Evolutionary conservation across 495 filamentous ascomycete genomes (phyloP).

Genomic region (Lineolata rhizophorae): DNA sequence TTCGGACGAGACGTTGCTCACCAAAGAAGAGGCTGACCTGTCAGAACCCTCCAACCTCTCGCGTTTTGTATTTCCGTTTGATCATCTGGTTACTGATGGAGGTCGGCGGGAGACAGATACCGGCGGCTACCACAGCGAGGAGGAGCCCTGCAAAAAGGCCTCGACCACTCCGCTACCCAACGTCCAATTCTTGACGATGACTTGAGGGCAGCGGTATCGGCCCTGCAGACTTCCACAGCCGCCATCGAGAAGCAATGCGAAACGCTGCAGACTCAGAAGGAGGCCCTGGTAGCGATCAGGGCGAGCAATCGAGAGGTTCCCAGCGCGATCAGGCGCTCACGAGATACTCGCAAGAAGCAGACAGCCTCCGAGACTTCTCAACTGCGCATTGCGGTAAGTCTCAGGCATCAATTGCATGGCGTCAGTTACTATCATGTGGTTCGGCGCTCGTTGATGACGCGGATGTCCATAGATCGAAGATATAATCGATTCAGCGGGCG

Average conservation of each 20-base stretch:
- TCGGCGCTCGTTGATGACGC: too few species aligned
- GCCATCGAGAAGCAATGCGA: conserved; percentile 17
- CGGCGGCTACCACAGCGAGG: too few species aligned
- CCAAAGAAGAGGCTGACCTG: conserved; percentile 16
- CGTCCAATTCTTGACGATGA: conserved; percentile 14
- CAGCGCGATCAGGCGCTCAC: not conserved
- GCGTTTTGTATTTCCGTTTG: too few species aligned
- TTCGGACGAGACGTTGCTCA: conserved; percentile 11
- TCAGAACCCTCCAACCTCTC: too few species aligned
- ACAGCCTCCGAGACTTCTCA: conserved; percentile 3
- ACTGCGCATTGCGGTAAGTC: too few species aligned
- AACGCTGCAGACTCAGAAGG: conserved; percentile 15
- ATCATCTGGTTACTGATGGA: too few species aligned
- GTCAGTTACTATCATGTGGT: too few species aligned
- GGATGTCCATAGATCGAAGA: conserved; percentile 10
- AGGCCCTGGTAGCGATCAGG: conserved; percentile 12
- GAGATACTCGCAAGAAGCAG: conserved; percentile 6
- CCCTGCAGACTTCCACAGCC: conserved; percentile 15
- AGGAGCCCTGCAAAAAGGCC: too few species aligned
- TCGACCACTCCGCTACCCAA: conserved; percentile 4
- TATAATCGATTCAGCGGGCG: conserved; percentile 8
- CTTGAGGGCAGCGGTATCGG: conserved; percentile 12
- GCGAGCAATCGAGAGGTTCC: conserved; percentile 8
- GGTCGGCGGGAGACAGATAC: too few species aligned
- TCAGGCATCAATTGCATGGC: too few species aligned